phyloP scores from a whole-genome alignment of 768 basidiomycete genomes.

The Gautieria morchelliformis region DNA sequence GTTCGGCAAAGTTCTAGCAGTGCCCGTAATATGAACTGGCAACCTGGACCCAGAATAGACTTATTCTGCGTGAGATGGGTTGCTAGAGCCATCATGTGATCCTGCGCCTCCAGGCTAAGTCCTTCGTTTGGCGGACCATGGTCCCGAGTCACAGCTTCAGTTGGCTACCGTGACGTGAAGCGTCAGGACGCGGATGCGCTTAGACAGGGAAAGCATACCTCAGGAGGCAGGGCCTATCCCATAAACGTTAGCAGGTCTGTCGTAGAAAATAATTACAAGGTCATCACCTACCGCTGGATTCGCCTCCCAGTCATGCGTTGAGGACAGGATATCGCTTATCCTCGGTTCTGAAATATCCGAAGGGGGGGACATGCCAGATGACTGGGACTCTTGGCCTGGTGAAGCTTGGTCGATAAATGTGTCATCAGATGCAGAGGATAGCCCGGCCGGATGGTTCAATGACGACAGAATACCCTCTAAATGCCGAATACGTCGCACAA shows the following conservation, averaged over 20 bases:
- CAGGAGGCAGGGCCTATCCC: too few relatives aligned
- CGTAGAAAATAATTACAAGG: too few relatives aligned
- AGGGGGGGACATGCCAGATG: neutral
- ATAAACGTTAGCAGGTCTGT: too few relatives aligned
- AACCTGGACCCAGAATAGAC: neutral
- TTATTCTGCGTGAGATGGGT: neutral
- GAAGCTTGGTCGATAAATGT: neutral
- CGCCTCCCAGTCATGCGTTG: neutral
- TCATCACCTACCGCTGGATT: neutral
- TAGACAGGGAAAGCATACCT: too few relatives aligned
- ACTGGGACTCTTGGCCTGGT: neutral
- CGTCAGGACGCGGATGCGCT: too few relatives aligned
- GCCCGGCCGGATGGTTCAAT: neutral
- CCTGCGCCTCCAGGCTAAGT: neutral
- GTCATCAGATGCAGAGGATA: neutral
- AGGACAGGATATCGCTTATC: neutral
- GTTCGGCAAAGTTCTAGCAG: neutral
- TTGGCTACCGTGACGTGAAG: too few relatives aligned
- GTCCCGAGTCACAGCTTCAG: too few relatives aligned
- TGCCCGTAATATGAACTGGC: neutral
- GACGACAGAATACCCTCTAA: neutral
- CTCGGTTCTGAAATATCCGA: neutral
- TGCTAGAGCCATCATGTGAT: neutral
- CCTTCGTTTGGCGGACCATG: neutral
- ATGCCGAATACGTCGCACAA: constrained; percentile 2